Conservation (phyloP, 106 monocot species). For the Iris macrosiphon region DNA sequence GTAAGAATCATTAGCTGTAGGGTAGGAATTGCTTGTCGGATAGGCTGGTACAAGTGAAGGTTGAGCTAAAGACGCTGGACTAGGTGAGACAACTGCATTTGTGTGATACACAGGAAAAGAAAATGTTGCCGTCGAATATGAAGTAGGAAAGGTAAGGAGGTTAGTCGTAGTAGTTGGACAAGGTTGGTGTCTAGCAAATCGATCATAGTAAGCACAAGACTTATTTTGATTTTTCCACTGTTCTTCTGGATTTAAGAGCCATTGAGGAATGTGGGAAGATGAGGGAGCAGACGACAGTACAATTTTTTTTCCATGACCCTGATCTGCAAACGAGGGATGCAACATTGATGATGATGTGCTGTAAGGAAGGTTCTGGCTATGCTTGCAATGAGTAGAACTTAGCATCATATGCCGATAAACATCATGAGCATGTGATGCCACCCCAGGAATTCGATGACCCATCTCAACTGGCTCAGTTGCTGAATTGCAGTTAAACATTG, state of each 20-base stretch:
- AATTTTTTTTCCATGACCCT: constrained; percentile 4
- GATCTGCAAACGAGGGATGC: constrained; percentile 2
- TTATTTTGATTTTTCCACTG: constrained; percentile 11
- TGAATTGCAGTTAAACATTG: not conserved
- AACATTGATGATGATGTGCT: constrained; percentile 9
- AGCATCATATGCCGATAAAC: constrained; percentile 5
- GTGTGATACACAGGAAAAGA: constrained; percentile 17
- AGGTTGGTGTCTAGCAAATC: constrained; percentile 8
- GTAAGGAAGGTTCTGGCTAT: constrained; percentile 17
- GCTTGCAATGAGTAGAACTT: constrained; percentile 16
- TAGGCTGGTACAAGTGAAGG: constrained; percentile 6
- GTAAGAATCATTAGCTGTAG: not conserved
- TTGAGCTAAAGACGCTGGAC: constrained; percentile 11
- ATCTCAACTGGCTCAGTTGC: constrained; percentile 1
- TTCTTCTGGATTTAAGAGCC: constrained; percentile 23
- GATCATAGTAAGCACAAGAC: constrained; percentile 9
- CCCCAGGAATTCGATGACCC: not conserved
- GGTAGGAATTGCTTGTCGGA: constrained; percentile 5
- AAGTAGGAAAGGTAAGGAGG: constrained; percentile 4
- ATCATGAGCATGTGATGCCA: constrained; percentile 3
- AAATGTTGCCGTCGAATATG: constrained; percentile 5
- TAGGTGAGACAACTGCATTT: constrained; percentile 2
- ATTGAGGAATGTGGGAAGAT: constrained; percentile 21
- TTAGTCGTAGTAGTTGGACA: not conserved
- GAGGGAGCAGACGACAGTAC: constrained; percentile 11